phyloP scores from a whole-genome alignment of 139 green algal genomes.

The Chlamydomonas sp. region DNA sequence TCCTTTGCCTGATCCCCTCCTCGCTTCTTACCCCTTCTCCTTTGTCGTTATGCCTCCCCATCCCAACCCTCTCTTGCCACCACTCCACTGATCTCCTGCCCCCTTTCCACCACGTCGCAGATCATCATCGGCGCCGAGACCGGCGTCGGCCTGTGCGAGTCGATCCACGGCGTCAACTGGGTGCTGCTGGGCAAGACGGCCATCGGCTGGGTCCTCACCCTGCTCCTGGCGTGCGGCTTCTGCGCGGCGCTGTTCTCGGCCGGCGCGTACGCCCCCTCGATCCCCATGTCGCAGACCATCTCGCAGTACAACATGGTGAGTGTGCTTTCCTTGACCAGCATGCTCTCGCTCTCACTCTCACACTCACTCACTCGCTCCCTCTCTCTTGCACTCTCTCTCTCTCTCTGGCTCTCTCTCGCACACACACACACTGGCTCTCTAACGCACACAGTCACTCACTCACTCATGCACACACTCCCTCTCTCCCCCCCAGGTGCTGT shows the following conservation, averaged over 20 bases:
- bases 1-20: not conserved
- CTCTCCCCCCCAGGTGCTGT: not conserved
- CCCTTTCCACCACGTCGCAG: conserved; percentile 18
- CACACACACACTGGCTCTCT: too few species aligned
- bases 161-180: conserved; percentile 21
- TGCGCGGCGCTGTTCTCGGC: conserved; percentile 9
- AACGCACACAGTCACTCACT: too few species aligned
- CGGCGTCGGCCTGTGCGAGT: conserved; percentile 24
- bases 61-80: not conserved
- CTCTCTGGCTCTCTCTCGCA: too few species aligned
- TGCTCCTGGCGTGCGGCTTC: conserved; percentile 15
- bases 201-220: conserved; percentile 30
- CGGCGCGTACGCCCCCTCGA: conserved; percentile 15
- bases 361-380: too few species aligned
- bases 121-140: conserved; percentile 27
- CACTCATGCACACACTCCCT: not conserved
- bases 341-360: too few species aligned
- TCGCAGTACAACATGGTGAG: too few species aligned
- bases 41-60: not conserved
- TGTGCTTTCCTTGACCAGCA: too few species aligned
- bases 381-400: too few species aligned
- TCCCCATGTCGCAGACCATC: conserved; percentile 1
- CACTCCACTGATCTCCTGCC: not conserved
- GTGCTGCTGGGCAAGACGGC: conserved; percentile 24
- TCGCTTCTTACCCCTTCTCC: not conserved